Evolutionary conservation across 352 stramenopile genomes (phyloP).

Genomic region (Pythium rishiriense): DNA sequence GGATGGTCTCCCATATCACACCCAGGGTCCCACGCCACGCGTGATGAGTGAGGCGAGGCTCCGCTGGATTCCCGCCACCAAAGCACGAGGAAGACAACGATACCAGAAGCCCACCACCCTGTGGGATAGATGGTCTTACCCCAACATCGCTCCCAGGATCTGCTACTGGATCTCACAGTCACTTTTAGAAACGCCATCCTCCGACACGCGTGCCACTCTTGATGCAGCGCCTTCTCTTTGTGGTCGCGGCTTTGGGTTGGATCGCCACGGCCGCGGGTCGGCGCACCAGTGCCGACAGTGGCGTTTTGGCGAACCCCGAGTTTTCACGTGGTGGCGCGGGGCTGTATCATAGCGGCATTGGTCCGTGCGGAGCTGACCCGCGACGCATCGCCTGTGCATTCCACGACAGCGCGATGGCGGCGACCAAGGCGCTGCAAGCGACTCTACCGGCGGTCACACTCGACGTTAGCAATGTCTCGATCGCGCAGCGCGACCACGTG

Average conservation of each 20-base stretch:
- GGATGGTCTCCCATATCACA: too few relatives aligned
- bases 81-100: too few relatives aligned
- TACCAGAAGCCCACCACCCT: too few relatives aligned
- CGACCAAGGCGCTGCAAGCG: not conserved
- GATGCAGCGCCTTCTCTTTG: not conserved
- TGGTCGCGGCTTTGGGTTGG: not conserved
- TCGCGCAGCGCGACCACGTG: conserved; percentile 10
- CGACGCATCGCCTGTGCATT: conserved; percentile 1
- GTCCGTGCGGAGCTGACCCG: conserved; percentile 8
- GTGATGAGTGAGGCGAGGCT: too few relatives aligned
- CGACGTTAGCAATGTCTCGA: not conserved
- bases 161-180: too few relatives aligned
- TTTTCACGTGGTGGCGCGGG: conserved; percentile 9
- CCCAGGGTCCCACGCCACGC: too few relatives aligned
- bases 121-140: too few relatives aligned
- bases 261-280: not conserved
- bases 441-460: not conserved
- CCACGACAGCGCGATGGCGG: not conserved
- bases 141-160: too few relatives aligned
- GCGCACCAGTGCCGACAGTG: not conserved
- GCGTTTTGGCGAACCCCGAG: not conserved
- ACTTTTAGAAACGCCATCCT: too few relatives aligned
- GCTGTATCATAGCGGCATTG: conserved; percentile 8
- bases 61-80: too few relatives aligned
- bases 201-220: too few relatives aligned